These are phyloP conservation scores for Vachellia collinsii DNA, from an alignment of 306 rosid species.

Conservation along the genomic window DNA sequence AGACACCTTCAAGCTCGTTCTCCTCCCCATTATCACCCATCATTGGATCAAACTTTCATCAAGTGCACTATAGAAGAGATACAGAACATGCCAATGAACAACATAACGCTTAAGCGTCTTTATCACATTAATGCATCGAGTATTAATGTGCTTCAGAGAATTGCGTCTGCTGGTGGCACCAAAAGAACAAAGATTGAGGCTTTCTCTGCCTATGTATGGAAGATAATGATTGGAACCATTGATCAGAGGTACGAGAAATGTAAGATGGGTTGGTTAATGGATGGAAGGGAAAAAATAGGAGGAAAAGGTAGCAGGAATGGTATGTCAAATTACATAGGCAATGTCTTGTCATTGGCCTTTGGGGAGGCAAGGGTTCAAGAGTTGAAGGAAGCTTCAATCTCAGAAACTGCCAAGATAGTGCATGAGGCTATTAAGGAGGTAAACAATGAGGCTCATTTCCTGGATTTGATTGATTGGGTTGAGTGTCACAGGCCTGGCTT, in stretches of 20 bases:
- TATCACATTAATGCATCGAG: slow-evolving; percentile 60
- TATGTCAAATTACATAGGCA: slow-evolving; percentile 67
- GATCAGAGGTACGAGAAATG: slow-evolving; percentile 49
- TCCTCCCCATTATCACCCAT: slow-evolving; percentile 66
- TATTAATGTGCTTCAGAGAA: slow-evolving; percentile 62
- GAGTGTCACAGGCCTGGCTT: slow-evolving; percentile 47
- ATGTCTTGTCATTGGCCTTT: slow-evolving; percentile 64
- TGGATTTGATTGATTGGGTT: slow-evolving; percentile 86
- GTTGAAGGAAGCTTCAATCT: slow-evolving; percentile 53
- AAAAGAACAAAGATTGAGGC: slow-evolving; percentile 82
- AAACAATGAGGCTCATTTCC: slow-evolving; percentile 67
- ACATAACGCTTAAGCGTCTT: slow-evolving; percentile 57
- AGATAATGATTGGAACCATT: slow-evolving; percentile 53
- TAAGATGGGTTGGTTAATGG: slow-evolving; percentile 93
- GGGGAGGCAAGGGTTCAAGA: slow-evolving; percentile 67
- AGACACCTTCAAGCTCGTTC: slow-evolving; percentile 63
- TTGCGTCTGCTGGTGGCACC: slow-evolving; percentile 50
- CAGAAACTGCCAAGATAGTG: slow-evolving; percentile 51
- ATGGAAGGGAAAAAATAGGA: slow-evolving; percentile 61
- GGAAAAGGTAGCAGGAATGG: slow-evolving; percentile 12
- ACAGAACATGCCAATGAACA: slow-evolving; percentile 58
- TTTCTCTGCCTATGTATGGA: slow-evolving; percentile 84
- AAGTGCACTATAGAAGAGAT: slow-evolving; percentile 81
- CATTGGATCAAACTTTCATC: slow-evolving; percentile 62
- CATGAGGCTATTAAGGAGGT: slow-evolving; percentile 72